Evolutionary conservation across 179 eudicot species (phyloP).

Genomic region (Silene coronaria): DNA sequence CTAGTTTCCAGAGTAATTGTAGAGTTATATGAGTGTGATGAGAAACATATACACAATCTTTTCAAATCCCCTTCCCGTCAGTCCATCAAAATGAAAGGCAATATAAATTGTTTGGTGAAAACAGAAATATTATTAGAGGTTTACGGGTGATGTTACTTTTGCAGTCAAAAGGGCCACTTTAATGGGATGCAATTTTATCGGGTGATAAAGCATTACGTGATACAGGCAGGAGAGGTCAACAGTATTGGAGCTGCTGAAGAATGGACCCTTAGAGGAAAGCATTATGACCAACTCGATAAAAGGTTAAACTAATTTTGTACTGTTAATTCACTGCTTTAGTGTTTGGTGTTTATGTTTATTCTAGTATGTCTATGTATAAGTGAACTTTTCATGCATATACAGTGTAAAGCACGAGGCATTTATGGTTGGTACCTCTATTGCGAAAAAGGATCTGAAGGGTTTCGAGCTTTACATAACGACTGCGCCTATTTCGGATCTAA

Average conservation of each 20-base stretch:
- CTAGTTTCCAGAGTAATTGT: too few species aligned
- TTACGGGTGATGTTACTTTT: slow-evolving; percentile 19
- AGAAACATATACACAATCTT: not conserved
- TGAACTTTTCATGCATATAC: slow-evolving; percentile 16
- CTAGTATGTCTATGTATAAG: not conserved
- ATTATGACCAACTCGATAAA: slow-evolving; percentile 61
- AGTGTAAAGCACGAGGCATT: slow-evolving; percentile 97
- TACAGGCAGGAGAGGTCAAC: slow-evolving; percentile 76
- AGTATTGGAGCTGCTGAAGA: slow-evolving; percentile 64
- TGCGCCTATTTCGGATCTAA: slow-evolving; percentile 92
- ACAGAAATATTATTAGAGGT: not conserved
- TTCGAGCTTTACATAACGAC: slow-evolving; percentile 88
- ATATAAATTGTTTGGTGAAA: not conserved
- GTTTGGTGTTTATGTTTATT: not conserved
- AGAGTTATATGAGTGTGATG: not conserved
- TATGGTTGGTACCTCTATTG: slow-evolving; percentile 93
- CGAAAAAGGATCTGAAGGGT: slow-evolving; percentile 46
- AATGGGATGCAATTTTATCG: slow-evolving; percentile 89
- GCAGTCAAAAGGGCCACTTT: slow-evolving; percentile 77
- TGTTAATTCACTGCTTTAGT: not conserved
- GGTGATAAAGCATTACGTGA: slow-evolving; percentile 83
- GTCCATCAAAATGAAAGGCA: not conserved
- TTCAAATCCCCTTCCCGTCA: not conserved
- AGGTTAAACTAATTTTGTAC: slow-evolving; percentile 43
- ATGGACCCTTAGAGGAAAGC: slow-evolving; percentile 84